phyloP scores from a whole-genome alignment of 140 eudicot species.

The Senecio squalidus region DNA sequence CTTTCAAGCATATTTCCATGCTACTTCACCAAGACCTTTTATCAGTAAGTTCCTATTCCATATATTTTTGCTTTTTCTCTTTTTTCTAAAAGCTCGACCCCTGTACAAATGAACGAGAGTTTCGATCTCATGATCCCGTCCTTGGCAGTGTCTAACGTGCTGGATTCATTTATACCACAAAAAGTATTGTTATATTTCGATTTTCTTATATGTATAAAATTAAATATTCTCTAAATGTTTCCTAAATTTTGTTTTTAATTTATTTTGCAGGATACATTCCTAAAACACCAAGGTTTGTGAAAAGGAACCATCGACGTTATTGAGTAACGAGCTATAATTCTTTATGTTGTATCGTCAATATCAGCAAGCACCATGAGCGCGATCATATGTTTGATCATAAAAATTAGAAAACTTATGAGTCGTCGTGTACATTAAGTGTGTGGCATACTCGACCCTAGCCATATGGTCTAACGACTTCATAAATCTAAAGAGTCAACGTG shows the following conservation, averaged over 20 bases:
- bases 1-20: conserved; percentile 53
- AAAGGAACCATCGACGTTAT: conserved; percentile 29
- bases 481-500: background rate
- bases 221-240: too few relatives aligned
- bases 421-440: background rate
- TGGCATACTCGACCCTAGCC: background rate
- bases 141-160: too few relatives aligned
- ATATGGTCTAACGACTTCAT: background rate
- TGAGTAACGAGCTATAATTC: background rate
- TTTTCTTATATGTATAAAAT: too few relatives aligned
- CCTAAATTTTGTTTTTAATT: background rate
- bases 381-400: too few relatives aligned
- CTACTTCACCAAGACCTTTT: conserved; percentile 36
- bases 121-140: background rate
- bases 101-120: background rate
- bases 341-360: background rate
- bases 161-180: background rate
- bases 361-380: background rate
- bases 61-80: background rate
- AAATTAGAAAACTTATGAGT: too few relatives aligned
- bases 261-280: conserved; percentile 18
- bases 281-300: conserved; percentile 37
- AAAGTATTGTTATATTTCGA: too few relatives aligned
- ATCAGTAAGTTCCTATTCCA: conserved; percentile 23
- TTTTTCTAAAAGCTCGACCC: background rate